Evolutionary conservation across 495 filamentous ascomycete genomes (phyloP).

Genomic region (Trichocladium uniseriatum): DNA sequence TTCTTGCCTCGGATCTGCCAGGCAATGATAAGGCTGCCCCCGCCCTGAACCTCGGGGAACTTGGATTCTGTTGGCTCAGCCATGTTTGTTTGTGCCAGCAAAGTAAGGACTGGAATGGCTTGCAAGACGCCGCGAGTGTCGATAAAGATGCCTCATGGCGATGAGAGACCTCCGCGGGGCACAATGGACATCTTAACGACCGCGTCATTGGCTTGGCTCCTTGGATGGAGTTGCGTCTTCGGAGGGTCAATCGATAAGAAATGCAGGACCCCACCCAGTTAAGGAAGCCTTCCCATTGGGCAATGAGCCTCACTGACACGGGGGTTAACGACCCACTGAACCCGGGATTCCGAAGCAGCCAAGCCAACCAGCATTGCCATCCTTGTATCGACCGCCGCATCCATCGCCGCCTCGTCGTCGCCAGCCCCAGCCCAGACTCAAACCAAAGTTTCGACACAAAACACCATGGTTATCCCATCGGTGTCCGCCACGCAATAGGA

Average conservation of each 20-base stretch:
- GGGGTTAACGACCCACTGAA: background rate
- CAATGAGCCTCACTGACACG: background rate
- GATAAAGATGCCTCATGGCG: background rate
- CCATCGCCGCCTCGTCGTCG: background rate
- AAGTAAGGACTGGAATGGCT: background rate
- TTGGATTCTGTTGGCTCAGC: slow-evolving; percentile 32
- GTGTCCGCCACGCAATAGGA: background rate
- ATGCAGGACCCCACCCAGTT: background rate
- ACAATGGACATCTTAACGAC: no score
- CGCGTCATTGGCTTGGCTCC: no score
- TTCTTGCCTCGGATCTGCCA: slow-evolving; percentile 84
- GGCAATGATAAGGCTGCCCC: slow-evolving; percentile 85
- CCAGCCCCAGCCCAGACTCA: background rate
- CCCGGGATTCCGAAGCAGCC: background rate
- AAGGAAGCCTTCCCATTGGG: background rate
- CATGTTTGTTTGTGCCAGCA: slow-evolving; percentile 30
- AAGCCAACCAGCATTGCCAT: slow-evolving; percentile 3
- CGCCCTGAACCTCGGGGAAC: slow-evolving; percentile 78
- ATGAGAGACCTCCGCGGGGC: background rate
- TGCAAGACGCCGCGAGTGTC: no score
- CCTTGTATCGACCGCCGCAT: background rate
- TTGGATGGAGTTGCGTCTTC: background rate
- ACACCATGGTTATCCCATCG: background rate
- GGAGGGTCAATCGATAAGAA: slow-evolving; percentile 6
- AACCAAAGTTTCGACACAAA: background rate